A percentile compares a stretch with the other conserved stretches of the same genome.
Conservation (phyloP, 2,329 filamentous ascomycete species). For the Emmonsia crescens region DNA sequence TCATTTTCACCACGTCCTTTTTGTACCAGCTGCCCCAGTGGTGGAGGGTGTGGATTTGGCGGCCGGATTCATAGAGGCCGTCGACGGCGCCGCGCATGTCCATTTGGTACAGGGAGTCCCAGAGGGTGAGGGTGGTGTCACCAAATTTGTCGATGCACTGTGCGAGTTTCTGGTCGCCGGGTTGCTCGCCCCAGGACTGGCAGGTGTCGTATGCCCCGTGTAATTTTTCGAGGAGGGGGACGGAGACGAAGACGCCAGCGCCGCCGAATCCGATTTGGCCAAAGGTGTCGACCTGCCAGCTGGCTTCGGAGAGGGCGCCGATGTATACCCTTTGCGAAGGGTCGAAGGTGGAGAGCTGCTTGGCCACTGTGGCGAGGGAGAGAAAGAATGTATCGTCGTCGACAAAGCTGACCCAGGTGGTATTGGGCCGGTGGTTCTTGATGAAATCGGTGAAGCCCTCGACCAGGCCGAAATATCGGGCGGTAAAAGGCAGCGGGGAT, state of each 20-base stretch:
- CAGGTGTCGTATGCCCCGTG: slow-evolving; percentile 32
- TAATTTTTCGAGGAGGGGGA: slow-evolving; percentile 29
- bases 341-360: slow-evolving; percentile 31
- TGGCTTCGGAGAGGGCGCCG: slow-evolving; percentile 33
- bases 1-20: slow-evolving; percentile 37
- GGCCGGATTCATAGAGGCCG: slow-evolving; percentile 34
- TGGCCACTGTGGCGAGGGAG: slow-evolving; percentile 28
- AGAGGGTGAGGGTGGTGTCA: slow-evolving; percentile 30
- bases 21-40: slow-evolving; percentile 37
- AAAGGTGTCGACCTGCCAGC: slow-evolving; percentile 35
- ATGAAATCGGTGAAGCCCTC: slow-evolving; percentile 31
- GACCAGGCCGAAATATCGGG: slow-evolving; percentile 34
- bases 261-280: slow-evolving; percentile 36
- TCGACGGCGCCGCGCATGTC: slow-evolving; percentile 33
- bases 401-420: slow-evolving; percentile 33
- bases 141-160: slow-evolving; percentile 33
- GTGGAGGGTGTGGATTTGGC: slow-evolving; percentile 34
- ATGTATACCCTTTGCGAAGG: slow-evolving; percentile 33
- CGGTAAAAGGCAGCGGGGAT: slow-evolving; percentile 32
- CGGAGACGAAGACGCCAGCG: slow-evolving; percentile 35
- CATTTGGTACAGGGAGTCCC: slow-evolving; percentile 36
- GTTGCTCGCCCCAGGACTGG: slow-evolving; percentile 33
- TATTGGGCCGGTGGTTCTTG: slow-evolving; percentile 29
- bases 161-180: slow-evolving; percentile 35
- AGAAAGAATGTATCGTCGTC: slow-evolving; percentile 37